A percentile compares a stretch with the other conserved stretches of the same genome.
Evolutionary conservation across 2,329 filamentous ascomycete genomes (phyloP).

Genomic region (Stemphylium beticola): DNA sequence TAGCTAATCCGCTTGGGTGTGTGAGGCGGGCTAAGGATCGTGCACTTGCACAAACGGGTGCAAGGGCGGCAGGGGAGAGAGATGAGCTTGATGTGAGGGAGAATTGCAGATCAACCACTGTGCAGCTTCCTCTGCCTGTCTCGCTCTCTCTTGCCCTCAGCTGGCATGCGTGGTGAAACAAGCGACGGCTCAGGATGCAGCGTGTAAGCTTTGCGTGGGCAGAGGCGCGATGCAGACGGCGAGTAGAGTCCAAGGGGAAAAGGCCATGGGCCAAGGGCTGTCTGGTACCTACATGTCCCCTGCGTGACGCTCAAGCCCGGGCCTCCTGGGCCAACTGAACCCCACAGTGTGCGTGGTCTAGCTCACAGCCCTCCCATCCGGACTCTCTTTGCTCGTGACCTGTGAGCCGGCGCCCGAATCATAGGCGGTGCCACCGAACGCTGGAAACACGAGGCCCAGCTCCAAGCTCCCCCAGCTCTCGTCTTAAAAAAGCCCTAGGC

Average conservation of each 20-base stretch:
- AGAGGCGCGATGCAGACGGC: no score
- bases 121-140: no score
- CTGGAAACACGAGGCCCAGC: constrained; percentile 22
- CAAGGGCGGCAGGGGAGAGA: constrained; percentile 3
- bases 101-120: not conserved
- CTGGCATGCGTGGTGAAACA: no score
- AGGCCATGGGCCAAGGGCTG: not conserved
- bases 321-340: constrained; percentile 9
- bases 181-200: no score
- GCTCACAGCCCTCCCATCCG: constrained; percentile 15
- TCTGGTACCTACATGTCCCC: constrained; percentile 1
- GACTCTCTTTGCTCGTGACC: constrained; percentile 25
- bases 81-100: not conserved
- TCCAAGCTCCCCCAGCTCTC: not conserved
- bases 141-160: no score
- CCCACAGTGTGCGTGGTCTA: constrained; percentile 28
- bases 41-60: constrained; percentile 13
- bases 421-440: constrained; percentile 18
- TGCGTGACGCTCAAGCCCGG: constrained; percentile 16
- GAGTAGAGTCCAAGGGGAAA: no score
- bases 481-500: constrained; percentile 24
- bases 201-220: no score
- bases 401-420: constrained; percentile 27
- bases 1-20: constrained; percentile 26
- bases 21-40: constrained; percentile 11